Evolutionary conservation across 2,329 filamentous ascomycete species (phyloP).

Genomic region (Trichothecium roseum): DNA sequence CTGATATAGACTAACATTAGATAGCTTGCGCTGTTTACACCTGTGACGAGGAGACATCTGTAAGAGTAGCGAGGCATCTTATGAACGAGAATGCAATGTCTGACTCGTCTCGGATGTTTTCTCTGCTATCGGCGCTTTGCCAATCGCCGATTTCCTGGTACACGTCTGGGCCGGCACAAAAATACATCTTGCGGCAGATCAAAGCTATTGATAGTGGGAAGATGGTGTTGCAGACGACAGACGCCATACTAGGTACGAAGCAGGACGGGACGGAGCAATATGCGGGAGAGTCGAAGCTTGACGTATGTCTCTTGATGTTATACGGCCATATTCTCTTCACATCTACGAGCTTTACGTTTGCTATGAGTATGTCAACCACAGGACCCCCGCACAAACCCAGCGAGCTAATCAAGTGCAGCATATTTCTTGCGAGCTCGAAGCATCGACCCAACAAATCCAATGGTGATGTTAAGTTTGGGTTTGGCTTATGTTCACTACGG

Average conservation of each 20-base stretch:
- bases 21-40: conserved; percentile 71
- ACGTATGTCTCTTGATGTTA: conserved; percentile 73
- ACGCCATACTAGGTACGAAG: conserved; percentile 28
- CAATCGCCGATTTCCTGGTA: conserved; percentile 67
- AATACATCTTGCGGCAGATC: conserved; percentile 84
- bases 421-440: conserved; percentile 76
- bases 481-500: conserved; percentile 81
- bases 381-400: conserved; percentile 3
- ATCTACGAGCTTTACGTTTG: conserved; percentile 72
- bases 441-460: conserved; percentile 64
- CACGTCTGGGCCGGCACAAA: conserved; percentile 72
- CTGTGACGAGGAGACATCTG: conserved; percentile 67
- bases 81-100: conserved; percentile 75
- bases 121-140: conserved; percentile 65
- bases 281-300: conserved; percentile 35
- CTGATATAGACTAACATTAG: neutral
- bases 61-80: conserved; percentile 67
- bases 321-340: conserved; percentile 86
- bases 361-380: conserved; percentile 51
- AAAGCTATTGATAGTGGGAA: conserved; percentile 63
- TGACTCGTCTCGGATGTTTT: conserved; percentile 76
- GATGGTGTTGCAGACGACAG: neutral
- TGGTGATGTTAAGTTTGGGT: conserved; percentile 72
- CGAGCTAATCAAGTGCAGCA: conserved; percentile 26
- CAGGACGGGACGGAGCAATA: conserved; percentile 18